Percentiles rank a stretch among this genome's conserved stretches.
Evolutionary conservation across 331 rosid species (phyloP).

Genomic region (Erythrophleum ivorense): DNA sequence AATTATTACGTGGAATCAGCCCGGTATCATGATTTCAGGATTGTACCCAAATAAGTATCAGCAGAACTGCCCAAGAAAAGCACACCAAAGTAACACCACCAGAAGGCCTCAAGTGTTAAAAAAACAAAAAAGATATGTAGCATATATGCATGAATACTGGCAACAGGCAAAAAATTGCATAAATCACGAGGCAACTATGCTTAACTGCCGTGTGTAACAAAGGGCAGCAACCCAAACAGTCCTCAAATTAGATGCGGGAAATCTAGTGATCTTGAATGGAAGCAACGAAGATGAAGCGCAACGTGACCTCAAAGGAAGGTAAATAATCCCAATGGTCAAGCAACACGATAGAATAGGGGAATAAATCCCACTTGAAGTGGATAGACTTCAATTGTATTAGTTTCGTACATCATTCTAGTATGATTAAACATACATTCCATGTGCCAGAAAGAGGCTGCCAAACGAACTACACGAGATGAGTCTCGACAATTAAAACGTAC

Average conservation of each 20-base stretch:
- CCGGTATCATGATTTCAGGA: not conserved
- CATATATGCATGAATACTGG: not conserved
- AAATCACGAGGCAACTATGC: not conserved
- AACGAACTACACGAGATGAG: not conserved
- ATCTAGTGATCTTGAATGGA: not conserved
- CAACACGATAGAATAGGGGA: not conserved
- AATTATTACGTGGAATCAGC: not conserved
- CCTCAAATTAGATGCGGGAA: not conserved
- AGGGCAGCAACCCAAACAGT: not conserved
- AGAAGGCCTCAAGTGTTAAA: not conserved
- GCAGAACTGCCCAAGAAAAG: not conserved
- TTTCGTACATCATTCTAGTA: not conserved
- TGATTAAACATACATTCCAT: not conserved
- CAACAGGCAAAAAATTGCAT: not conserved
- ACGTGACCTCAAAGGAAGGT: not conserved
- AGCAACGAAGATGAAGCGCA: not conserved
- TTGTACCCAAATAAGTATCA: not conserved
- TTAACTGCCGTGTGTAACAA: not conserved
- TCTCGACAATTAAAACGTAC: not conserved
- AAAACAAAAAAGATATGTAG: not conserved
- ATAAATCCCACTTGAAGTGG: slow-evolving; percentile 8
- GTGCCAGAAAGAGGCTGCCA: not conserved
- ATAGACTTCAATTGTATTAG: not conserved
- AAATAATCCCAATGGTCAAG: not conserved
- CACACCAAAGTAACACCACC: not conserved